A percentile compares a stretch with the other conserved stretches of the same genome.
These are phyloP conservation scores for Pisolithus albus DNA, from an alignment of 768 basidiomycete genomes.

Conservation along the genomic window DNA sequence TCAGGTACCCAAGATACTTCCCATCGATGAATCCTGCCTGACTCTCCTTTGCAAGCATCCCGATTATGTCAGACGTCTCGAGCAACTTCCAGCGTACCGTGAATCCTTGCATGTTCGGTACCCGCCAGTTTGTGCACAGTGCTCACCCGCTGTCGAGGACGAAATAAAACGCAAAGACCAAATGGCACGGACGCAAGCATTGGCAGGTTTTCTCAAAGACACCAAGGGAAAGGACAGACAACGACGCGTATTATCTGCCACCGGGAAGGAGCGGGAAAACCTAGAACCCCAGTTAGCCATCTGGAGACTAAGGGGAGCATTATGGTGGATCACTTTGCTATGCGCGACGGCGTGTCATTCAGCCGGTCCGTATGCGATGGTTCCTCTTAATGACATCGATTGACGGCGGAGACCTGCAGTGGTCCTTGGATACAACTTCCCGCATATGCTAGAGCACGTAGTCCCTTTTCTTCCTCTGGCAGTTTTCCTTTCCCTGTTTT, in stretches of 20 bases:
- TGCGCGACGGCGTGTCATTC: constrained; percentile 37
- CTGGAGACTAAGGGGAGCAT: constrained; percentile 64
- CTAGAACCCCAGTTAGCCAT: constrained; percentile 44
- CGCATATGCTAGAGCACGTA: constrained; percentile 13
- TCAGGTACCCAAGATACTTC: constrained; percentile 39
- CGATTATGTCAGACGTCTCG: constrained; percentile 57
- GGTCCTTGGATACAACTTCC: constrained; percentile 15
- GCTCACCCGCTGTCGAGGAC: constrained; percentile 74
- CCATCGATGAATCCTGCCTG: background rate
- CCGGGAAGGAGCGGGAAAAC: constrained; percentile 36
- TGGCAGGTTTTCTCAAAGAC: constrained; percentile 63
- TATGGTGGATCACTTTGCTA: constrained; percentile 53
- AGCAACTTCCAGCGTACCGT: constrained; percentile 63
- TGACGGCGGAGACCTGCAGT: constrained; percentile 12
- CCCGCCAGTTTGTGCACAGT: constrained; percentile 76
- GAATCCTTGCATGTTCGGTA: constrained; percentile 74
- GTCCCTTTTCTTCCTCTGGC: constrained; percentile 44
- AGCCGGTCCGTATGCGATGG: constrained; percentile 34
- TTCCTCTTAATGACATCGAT: background rate
- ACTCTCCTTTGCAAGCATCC: constrained; percentile 50
- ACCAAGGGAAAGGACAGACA: constrained; percentile 60
- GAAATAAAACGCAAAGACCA: constrained; percentile 72
- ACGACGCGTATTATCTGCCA: constrained; percentile 40
- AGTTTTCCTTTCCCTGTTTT: constrained; percentile 55
- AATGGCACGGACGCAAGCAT: constrained; percentile 72